phyloP scores from a whole-genome alignment of 805 yeast species.

The Kodamaea hsintzibuensis region DNA sequence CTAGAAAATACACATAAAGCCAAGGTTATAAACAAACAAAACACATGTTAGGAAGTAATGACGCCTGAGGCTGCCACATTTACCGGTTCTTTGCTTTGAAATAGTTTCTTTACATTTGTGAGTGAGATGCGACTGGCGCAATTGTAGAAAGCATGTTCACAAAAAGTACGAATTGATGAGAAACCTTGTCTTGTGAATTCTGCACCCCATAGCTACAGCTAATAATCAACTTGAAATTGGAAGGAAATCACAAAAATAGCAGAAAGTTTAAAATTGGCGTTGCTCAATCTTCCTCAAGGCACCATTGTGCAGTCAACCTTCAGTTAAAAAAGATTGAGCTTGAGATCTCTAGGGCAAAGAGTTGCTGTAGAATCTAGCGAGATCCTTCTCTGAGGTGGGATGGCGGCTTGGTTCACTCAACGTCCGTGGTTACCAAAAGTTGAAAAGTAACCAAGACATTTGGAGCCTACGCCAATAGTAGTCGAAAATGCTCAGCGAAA shows the following conservation, averaged over 20 bases:
- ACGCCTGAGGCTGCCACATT: neutral
- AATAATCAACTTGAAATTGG: neutral
- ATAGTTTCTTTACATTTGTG: neutral
- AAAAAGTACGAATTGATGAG: neutral
- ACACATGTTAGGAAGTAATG: neutral
- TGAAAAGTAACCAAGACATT: no score
- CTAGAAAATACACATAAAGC: neutral
- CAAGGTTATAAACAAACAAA: neutral
- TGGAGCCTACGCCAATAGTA: no score
- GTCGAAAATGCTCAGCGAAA: no score
- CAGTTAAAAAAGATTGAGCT: neutral
- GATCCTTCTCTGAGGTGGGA: constrained; percentile 3
- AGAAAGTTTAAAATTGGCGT: neutral
- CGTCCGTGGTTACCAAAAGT: neutral
- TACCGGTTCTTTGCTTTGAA: neutral
- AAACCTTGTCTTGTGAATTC: neutral
- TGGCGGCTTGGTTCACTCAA: neutral
- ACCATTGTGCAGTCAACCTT: neutral
- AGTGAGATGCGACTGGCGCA: neutral
- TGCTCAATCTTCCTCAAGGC: neutral
- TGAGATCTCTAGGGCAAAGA: neutral
- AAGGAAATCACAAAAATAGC: neutral
- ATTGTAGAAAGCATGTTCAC: neutral
- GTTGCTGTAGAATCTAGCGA: neutral
- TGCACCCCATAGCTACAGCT: neutral